These are phyloP conservation scores for Monotropa hypopitys DNA, from an alignment of 179 eudicot genomes.

Conservation along the genomic window DNA sequence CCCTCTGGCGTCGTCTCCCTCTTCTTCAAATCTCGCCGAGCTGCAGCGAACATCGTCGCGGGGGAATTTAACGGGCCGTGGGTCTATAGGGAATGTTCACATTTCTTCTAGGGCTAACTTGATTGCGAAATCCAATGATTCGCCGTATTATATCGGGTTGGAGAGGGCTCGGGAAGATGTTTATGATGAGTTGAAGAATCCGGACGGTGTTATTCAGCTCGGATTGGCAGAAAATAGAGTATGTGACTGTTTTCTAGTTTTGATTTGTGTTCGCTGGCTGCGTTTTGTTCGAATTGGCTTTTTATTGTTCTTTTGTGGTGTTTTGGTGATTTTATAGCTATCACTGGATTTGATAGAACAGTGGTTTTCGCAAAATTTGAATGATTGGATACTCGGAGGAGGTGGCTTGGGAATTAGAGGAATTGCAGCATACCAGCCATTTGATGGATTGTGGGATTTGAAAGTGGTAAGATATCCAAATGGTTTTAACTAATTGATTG, in stretches of 20 bases:
- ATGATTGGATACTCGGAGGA: slow-evolving; percentile 18
- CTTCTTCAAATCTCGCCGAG: slow-evolving; percentile 12
- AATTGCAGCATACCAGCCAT: slow-evolving; percentile 59
- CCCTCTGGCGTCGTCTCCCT: slow-evolving; percentile 21
- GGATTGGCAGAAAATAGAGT: slow-evolving; percentile 75
- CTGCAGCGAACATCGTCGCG: slow-evolving; percentile 22
- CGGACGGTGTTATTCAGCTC: slow-evolving; percentile 63
- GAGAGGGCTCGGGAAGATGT: slow-evolving; percentile 36
- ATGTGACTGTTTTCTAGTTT: not conserved
- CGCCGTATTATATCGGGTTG: slow-evolving; percentile 54
- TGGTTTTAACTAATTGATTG: not conserved
- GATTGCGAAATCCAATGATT: slow-evolving; percentile 29
- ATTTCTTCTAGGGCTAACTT: slow-evolving; percentile 45
- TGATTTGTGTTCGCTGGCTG: slow-evolving; percentile 10
- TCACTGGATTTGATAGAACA: slow-evolving; percentile 62
- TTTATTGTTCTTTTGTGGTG: not conserved
- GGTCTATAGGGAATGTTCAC: slow-evolving; percentile 28
- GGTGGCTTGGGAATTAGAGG: slow-evolving; percentile 30
- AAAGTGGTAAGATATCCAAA: slow-evolving; percentile 36
- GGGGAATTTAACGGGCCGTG: slow-evolving; percentile 18
- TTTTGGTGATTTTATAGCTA: slow-evolving; percentile 32
- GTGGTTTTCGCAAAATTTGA: slow-evolving; percentile 47
- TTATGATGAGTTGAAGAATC: slow-evolving; percentile 34
- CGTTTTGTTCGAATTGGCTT: not conserved
- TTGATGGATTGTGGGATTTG: slow-evolving; percentile 55